Evolutionary conservation across 139 green algal species (phyloP), one percentile per base, ranked within the genome.

Genomic region (Chlorella vulgaris): DNA sequence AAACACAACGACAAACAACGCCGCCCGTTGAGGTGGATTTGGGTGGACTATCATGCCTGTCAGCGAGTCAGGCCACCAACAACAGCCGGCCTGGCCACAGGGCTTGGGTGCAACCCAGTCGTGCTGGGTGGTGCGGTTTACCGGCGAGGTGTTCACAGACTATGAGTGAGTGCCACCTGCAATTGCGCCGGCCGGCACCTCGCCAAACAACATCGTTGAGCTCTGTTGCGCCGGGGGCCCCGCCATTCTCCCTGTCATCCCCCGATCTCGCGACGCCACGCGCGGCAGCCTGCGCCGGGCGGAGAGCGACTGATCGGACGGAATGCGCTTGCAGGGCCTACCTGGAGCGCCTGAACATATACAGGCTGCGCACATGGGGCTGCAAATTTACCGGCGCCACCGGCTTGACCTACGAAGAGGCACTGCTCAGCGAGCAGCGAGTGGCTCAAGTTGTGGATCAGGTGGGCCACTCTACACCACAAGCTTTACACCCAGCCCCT

Each of bases 401-500:
- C 7, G 86, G 84, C 8, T 63, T 96, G 36, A 97, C 91, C 0
- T 97, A 90, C 47, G 90, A 96, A 58, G 86, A 95, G 80, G 91
- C 91, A 2, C 75, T 93, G 6, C 35, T 84, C 15, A 85, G 69
- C 33, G 91, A 93, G 69, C 51, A 63, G 7, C 29, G 76, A 3
- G 69, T 81, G 53, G 71, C 63, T 26, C 22, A 53, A 33, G 67
- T 86, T 8, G 51, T 39, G 35, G 7, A 39, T 22, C 68, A 82
- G 83, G 70, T 78, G 55, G 31, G 50, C 58, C 47, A n/a, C n/a
- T n/a, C n/a, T n/a, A n/a, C n/a, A n/a, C n/a, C n/a, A n/a, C n/a
- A n/a, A n/a, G n/a, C n/a, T n/a, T n/a, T n/a, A n/a, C n/a, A n/a
- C n/a, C n/a, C n/a, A n/a, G n/a, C n/a, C n/a, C n/a, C n/a, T n/a